Conservation (phyloP, 2,329 filamentous ascomycete genomes). For the Dactylellina cionopaga region DNA sequence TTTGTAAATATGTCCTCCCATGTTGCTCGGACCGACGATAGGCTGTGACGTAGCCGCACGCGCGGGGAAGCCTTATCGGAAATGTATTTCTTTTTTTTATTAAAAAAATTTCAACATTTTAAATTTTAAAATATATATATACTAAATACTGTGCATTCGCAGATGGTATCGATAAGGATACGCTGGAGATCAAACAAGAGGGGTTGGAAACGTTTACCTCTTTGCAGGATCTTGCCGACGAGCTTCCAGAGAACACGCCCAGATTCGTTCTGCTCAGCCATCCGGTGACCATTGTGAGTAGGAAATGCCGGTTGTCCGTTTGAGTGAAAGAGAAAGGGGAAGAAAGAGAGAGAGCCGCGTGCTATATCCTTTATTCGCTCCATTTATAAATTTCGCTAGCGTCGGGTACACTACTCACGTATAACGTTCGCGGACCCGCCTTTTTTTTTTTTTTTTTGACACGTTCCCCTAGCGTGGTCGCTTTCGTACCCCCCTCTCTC, state of each 20-base stretch:
- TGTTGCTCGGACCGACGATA: neutral
- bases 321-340: no score
- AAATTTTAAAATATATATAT: no score
- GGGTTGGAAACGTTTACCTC: slow-evolving; percentile 83
- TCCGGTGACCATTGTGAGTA: slow-evolving; percentile 75
- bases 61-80: slow-evolving; percentile 21
- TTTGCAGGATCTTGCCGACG: slow-evolving; percentile 82
- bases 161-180: slow-evolving; percentile 92
- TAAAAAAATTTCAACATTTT: slow-evolving; percentile 54
- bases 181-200: slow-evolving; percentile 85
- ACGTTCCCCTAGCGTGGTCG: no score
- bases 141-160: slow-evolving; percentile 56
- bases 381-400: neutral
- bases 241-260: slow-evolving; percentile 90
- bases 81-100: neutral
- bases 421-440: no score
- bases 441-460: neutral
- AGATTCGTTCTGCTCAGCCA: slow-evolving; percentile 91
- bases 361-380: neutral
- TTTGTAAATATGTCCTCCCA: slow-evolving; percentile 74
- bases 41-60: neutral
- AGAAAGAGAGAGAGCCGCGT: no score
- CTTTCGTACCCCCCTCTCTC: no score
- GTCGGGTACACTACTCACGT: no score
- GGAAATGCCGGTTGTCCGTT: neutral